Evolutionary conservation across 805 yeast genomes (phyloP).

Genomic region (Saccharomycopsis sp.): DNA sequence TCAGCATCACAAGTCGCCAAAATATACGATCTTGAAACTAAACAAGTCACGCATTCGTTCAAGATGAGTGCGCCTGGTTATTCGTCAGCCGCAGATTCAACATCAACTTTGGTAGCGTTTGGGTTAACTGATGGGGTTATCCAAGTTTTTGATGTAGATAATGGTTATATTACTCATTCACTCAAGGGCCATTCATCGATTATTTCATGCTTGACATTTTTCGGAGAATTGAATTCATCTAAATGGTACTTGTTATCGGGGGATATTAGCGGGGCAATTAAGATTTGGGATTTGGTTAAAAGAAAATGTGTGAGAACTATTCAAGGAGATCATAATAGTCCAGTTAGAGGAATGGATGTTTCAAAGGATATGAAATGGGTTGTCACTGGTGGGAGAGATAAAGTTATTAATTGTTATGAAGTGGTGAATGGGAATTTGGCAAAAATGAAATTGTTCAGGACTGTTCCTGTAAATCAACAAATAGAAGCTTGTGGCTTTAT

Average conservation of each 20-base stretch:
- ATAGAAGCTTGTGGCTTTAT: constrained; percentile 66
- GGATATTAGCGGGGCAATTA: constrained; percentile 47
- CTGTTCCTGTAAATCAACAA: constrained; percentile 68
- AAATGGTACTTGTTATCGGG: constrained; percentile 79
- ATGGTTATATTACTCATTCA: constrained; percentile 82
- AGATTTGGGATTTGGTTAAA: constrained; percentile 60
- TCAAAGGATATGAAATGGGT: constrained; percentile 44
- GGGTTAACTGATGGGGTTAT: constrained; percentile 95
- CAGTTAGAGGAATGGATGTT: constrained; percentile 81
- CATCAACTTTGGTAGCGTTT: constrained; percentile 81
- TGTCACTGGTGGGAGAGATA: constrained; percentile 86
- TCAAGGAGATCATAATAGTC: constrained; percentile 72
- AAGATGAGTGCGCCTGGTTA: constrained; percentile 76
- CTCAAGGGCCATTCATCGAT: constrained; percentile 78
- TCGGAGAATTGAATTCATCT: constrained; percentile 59
- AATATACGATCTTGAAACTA: constrained; percentile 39
- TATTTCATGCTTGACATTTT: constrained; percentile 34
- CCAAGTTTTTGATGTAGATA: constrained; percentile 86
- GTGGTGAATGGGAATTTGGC: constrained; percentile 29
- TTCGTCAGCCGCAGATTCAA: constrained; percentile 66
- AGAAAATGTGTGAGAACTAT: constrained; percentile 59
- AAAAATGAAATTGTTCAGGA: constrained; percentile 45
- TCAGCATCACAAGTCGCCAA: constrained; percentile 81
- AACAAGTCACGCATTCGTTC: constrained; percentile 41
- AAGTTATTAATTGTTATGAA: constrained; percentile 56